A percentile compares a stretch with the other conserved stretches of the same genome.
These are phyloP conservation scores for Candida peoriensis DNA, from an alignment of 805 yeast species.

Conservation along the genomic window DNA sequence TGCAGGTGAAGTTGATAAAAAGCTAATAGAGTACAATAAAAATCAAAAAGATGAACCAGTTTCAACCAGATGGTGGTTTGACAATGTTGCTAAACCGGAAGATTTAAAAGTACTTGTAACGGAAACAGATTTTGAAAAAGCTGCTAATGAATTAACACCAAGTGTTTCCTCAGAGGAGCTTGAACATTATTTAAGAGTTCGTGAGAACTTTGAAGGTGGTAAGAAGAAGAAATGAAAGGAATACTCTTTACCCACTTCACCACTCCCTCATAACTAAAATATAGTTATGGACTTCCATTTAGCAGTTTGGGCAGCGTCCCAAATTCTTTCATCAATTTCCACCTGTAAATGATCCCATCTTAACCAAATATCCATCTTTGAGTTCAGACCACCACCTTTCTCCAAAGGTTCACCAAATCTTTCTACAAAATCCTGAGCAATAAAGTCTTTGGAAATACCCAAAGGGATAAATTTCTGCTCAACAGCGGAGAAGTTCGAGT, in stretches of 20 bases:
- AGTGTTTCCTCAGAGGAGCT: slow-evolving; percentile 87
- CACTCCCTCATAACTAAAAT: slow-evolving; percentile 2
- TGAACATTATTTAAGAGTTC: slow-evolving; percentile 72
- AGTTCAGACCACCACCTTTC: slow-evolving; percentile 35
- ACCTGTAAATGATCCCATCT: slow-evolving; percentile 33
- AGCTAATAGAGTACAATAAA: slow-evolving; percentile 49
- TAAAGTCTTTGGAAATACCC: slow-evolving; percentile 12
- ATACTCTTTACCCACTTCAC: background rate
- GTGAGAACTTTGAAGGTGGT: slow-evolving; percentile 76
- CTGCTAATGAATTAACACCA: slow-evolving; percentile 67
- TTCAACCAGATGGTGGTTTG: slow-evolving; percentile 87
- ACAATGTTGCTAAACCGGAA: slow-evolving; percentile 59
- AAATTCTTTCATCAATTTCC: slow-evolving; percentile 29
- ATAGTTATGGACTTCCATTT: slow-evolving; percentile 27
- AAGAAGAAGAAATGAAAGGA: slow-evolving; percentile 7
- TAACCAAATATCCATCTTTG: slow-evolving; percentile 35
- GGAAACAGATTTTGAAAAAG: slow-evolving; percentile 71
- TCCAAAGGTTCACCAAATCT: slow-evolving; percentile 35
- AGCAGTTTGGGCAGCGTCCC: slow-evolving; percentile 29
- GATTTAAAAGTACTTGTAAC: slow-evolving; percentile 69
- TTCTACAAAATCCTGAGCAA: slow-evolving; percentile 28
- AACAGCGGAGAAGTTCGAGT: slow-evolving; percentile 16
- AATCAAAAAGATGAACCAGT: slow-evolving; percentile 37
- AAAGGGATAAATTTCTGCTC: slow-evolving; percentile 15
- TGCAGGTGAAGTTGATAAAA: slow-evolving; percentile 69